Evolutionary conservation across 805 yeast genomes (phyloP), one percentile per base, ranked within the genome.

Genomic region (Schizosaccharomyces lindneri): DNA sequence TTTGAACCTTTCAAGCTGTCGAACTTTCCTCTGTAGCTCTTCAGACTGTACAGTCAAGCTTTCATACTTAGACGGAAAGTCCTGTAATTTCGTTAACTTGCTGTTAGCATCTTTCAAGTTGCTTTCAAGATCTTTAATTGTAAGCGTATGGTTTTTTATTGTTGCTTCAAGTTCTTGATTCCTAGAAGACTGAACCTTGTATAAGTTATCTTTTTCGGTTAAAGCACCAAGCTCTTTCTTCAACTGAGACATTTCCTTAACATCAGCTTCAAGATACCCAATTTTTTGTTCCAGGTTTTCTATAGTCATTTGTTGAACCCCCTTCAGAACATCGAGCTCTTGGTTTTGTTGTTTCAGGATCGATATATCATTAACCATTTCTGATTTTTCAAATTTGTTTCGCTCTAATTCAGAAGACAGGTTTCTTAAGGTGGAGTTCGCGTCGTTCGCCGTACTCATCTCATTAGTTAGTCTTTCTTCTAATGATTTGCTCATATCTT

Each of bases 241-340:
- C 64, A 69, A 2, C 65, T 11, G 55, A 62, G 64, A 61, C 41
- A 66, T 61, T 36, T 64, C 64, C 13, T 60, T 51, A 17, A 51
- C 31, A 15, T 51, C 57, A 29, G 57, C 57, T 29, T 51, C 57
- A 21, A 51, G 27, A 24, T 24, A 51, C 7, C 11, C 11, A 15
- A 51, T 39, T 17, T 51, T 51, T 13, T 51, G 31, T 51, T 51
- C 57, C 1, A 51, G 17, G 17, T 19, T 29, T 5, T 29, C 27
- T 24, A 51, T 51, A n/a, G 57, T 51, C 27, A 51, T 17, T 29
- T 51, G 36, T 24, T 51, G 57, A 17, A 51, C 36, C 2, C 36
- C 36, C n/a, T 51, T 51, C 36, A 51, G n/a, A 2, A 29, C 31
- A 3, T 29, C 32, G 5, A 51, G 27, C 17, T 51, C 57, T 9